Percentiles rank a stretch among this genome's conserved stretches.
phyloP scores from a whole-genome alignment of 1,284 basidiomycete genomes.

The Cutaneotrichosporon cutaneum region DNA sequence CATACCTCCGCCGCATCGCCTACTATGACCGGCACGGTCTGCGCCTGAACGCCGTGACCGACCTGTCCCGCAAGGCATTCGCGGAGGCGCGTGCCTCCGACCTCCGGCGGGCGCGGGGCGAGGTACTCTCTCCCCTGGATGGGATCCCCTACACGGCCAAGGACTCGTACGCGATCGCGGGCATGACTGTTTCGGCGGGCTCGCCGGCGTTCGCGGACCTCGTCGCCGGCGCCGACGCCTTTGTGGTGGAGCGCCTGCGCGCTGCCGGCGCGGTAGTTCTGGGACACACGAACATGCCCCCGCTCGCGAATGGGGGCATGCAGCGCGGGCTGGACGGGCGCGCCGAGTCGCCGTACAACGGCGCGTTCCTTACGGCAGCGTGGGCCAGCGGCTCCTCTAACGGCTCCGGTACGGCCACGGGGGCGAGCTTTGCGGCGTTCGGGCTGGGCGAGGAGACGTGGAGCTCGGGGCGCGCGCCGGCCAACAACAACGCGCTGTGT shows the following conservation, averaged over 20 bases:
- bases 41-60: conserved; percentile 8
- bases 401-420: conserved; percentile 15
- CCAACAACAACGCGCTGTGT: conserved; percentile 14
- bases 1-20: conserved; percentile 16
- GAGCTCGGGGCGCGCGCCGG: conserved; percentile 15
- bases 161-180: conserved; percentile 13
- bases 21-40: conserved; percentile 17
- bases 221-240: conserved; percentile 10
- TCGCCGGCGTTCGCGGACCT: conserved; percentile 17
- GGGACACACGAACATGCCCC: conserved; percentile 17
- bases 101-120: conserved; percentile 3
- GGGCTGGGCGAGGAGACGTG: conserved; percentile 20
- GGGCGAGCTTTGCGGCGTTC: conserved; percentile 15
- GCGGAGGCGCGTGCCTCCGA: conserved; percentile 15
- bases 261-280: conserved; percentile 12
- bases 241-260: conserved; percentile 8
- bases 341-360: conserved; percentile 18
- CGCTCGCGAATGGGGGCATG: conserved; percentile 18
- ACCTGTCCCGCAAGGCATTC: conserved; percentile 4
- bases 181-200: conserved; percentile 11
- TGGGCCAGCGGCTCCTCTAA: conserved; percentile 20
- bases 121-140: conserved; percentile 11
- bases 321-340: conserved; percentile 21
- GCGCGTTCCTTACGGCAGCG: conserved; percentile 12
- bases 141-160: conserved; percentile 20